Evolutionary conservation across 106 monocot species (phyloP).

Genomic region (Phalaenopsis aphrodite): DNA sequence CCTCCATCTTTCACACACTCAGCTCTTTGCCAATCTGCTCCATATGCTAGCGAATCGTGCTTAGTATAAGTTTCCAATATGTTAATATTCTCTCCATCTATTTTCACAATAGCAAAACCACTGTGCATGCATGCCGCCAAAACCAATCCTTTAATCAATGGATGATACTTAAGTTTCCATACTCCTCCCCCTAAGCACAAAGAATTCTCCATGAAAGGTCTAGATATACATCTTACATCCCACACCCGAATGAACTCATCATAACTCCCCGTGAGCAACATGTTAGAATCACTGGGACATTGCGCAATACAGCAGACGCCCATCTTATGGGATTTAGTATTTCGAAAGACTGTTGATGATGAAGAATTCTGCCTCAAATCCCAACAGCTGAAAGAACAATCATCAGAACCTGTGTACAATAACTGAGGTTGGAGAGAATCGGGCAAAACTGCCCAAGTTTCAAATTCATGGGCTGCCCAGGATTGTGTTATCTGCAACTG

Average conservation of each 20-base stretch:
- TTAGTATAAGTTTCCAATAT: conserved; percentile 63
- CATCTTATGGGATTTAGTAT: conserved; percentile 84
- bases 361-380: conserved; percentile 59
- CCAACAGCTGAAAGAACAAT: conserved; percentile 80
- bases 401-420: conserved; percentile 82
- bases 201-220: conserved; percentile 43
- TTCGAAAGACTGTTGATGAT: conserved; percentile 32
- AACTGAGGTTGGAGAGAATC: conserved; percentile 44
- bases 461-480: conserved; percentile 75
- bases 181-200: conserved; percentile 64
- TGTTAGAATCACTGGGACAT: conserved; percentile 32
- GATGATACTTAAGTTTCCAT: conserved; percentile 87
- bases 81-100: conserved; percentile 20
- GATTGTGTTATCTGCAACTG: conserved; percentile 36
- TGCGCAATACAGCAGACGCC: conserved; percentile 85
- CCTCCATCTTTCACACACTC: background rate
- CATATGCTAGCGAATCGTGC: conserved; percentile 90
- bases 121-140: conserved; percentile 98
- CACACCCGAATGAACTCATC: conserved; percentile 83
- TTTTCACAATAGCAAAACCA: conserved; percentile 66
- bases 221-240: conserved; percentile 60
- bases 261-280: conserved; percentile 82
- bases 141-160: conserved; percentile 26
- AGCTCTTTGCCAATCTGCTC: conserved; percentile 77
- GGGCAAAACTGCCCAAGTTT: conserved; percentile 68